Evolutionary conservation across 192 early-diverging fungal species (phyloP).

Genomic region (Borealophlyctis nickersoniae): DNA sequence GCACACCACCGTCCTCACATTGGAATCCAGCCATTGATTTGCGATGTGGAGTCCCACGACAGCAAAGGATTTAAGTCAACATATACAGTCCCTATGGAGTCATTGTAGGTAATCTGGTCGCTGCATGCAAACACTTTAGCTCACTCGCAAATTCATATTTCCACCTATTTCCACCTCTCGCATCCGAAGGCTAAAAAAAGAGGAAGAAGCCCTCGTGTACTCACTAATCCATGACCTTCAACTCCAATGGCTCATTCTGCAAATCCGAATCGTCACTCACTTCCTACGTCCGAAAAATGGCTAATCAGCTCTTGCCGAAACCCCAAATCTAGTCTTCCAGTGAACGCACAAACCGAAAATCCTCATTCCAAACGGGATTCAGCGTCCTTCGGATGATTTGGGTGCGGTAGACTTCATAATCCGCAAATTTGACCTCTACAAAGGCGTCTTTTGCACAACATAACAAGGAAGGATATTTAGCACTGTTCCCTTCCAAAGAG

Average conservation of each 20-base stretch:
- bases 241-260: constrained; percentile 80
- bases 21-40: constrained; percentile 77
- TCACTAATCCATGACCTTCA: constrained; percentile 66
- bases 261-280: constrained; percentile 71
- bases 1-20: constrained; percentile 40
- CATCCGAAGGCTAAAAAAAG: too few relatives aligned
- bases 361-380: constrained; percentile 81
- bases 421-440: constrained; percentile 73
- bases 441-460: constrained; percentile 77
- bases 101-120: constrained; percentile 33
- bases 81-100: constrained; percentile 74
- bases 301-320: neutral
- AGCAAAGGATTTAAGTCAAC: constrained; percentile 76
- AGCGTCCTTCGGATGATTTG: constrained; percentile 67
- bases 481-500: neutral
- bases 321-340: neutral
- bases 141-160: neutral
- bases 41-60: constrained; percentile 58
- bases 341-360: constrained; percentile 62
- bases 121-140: neutral
- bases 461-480: constrained; percentile 9
- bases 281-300: constrained; percentile 34
- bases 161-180: too few relatives aligned
- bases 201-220: neutral
- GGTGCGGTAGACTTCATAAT: constrained; percentile 64